These are phyloP conservation scores for Hibiscus syriacus DNA, from an alignment of 345 rosid genomes.

Conservation along the genomic window DNA sequence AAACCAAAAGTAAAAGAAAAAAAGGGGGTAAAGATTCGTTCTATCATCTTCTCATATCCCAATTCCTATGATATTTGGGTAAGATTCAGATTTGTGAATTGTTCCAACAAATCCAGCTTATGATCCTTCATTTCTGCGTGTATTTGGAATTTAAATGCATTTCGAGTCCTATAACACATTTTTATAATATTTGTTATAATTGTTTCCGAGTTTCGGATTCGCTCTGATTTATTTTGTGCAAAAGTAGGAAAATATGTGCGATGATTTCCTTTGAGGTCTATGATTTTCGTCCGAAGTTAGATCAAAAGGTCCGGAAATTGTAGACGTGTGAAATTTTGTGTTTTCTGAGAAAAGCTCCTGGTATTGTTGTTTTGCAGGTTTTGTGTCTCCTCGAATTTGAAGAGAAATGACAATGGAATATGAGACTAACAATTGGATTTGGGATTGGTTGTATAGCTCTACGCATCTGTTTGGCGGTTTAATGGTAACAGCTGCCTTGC, in stretches of 20 bases:
- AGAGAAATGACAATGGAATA: constrained; percentile 31
- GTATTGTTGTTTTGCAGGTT: constrained; percentile 19
- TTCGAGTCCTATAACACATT: too few relatives aligned
- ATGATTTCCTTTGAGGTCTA: background rate
- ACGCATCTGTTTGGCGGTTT: constrained; percentile 60
- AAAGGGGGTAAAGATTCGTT: constrained; percentile 5
- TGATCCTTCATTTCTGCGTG: background rate
- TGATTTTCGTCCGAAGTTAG: background rate
- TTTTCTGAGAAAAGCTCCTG: background rate
- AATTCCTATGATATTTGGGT: background rate
- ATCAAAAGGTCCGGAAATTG: background rate
- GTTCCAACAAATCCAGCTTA: background rate
- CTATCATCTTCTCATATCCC: background rate
- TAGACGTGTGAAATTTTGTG: background rate
- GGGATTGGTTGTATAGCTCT: constrained; percentile 50
- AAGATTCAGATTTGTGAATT: background rate
- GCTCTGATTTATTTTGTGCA: background rate
- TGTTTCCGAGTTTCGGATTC: background rate
- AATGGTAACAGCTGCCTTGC: constrained; percentile 56
- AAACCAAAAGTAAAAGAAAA: background rate
- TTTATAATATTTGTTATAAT: background rate
- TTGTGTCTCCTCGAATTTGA: constrained; percentile 27
- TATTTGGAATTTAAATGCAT: background rate
- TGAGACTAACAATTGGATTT: constrained; percentile 47
- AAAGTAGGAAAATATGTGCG: background rate